Percentiles rank a stretch among this genome's conserved stretches.
Evolutionary conservation across 163 green algal species (phyloP).

Genomic region (Scenedesmus sp.): DNA sequence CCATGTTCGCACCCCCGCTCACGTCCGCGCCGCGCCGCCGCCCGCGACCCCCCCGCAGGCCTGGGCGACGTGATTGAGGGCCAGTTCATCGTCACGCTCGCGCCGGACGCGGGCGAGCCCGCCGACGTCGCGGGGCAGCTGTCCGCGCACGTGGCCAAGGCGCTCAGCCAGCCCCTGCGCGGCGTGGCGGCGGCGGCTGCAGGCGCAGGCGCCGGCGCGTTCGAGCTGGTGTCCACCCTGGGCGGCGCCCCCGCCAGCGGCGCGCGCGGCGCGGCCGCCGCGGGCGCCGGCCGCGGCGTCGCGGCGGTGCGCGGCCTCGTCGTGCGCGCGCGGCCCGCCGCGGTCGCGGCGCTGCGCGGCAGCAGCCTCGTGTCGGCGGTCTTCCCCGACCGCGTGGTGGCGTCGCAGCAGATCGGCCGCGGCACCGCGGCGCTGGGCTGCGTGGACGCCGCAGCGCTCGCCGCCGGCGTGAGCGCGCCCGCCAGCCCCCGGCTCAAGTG

Average conservation of each 20-base stretch:
- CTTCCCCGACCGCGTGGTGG: background rate
- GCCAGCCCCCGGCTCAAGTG: background rate
- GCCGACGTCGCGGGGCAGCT: background rate
- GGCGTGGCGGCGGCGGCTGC: background rate
- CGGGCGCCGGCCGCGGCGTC: background rate
- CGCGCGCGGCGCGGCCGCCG: background rate
- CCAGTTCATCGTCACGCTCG: slow-evolving; percentile 1
- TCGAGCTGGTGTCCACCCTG: background rate
- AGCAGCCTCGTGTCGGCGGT: slow-evolving; percentile 14
- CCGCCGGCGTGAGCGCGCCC: slow-evolving; percentile 1
- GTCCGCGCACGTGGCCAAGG: background rate
- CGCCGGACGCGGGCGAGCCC: background rate
- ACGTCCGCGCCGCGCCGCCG: background rate
- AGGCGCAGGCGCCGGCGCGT: background rate
- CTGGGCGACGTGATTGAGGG: background rate
- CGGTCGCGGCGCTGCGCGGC: background rate
- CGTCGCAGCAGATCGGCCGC: slow-evolving; percentile 4
- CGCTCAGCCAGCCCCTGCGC: too few relatives aligned
- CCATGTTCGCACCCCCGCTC: background rate
- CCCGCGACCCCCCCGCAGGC: background rate
- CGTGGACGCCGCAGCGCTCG: background rate
- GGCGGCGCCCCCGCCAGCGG: background rate
- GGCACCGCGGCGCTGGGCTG: background rate
- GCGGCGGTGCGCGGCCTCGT: background rate
- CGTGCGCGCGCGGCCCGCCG: background rate